Conservation (phyloP, 441 rosid genomes). For the Brassica balearica region DNA sequence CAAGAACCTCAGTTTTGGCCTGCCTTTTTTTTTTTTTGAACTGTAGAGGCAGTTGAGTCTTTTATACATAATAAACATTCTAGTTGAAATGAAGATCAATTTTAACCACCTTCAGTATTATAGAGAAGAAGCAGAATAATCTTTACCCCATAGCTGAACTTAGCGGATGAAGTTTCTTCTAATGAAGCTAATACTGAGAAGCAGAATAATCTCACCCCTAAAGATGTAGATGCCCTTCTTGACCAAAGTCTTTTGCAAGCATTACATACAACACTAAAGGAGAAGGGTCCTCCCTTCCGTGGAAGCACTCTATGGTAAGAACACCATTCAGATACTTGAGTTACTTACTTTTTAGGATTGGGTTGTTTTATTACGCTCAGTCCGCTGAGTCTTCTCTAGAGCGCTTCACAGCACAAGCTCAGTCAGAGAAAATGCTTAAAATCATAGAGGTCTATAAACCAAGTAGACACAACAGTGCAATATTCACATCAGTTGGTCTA, state of each 20-base stretch:
- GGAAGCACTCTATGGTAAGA: slow-evolving; percentile 91
- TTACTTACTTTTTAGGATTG: too few species aligned
- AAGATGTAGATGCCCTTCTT: slow-evolving; percentile 77
- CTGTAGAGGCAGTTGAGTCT: neutral
- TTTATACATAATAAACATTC: slow-evolving; percentile 29
- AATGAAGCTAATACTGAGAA: slow-evolving; percentile 55
- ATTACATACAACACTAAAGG: slow-evolving; percentile 77
- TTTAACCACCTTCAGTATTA: neutral
- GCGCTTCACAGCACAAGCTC: too few species aligned
- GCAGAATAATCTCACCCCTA: slow-evolving; percentile 53
- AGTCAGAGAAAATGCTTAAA: too few species aligned
- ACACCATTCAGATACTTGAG: too few species aligned
- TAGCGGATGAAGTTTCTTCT: slow-evolving; percentile 47
- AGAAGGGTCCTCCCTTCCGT: slow-evolving; percentile 47
- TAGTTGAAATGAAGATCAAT: slow-evolving; percentile 16
- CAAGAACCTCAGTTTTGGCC: slow-evolving; percentile 33
- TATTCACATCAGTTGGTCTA: too few species aligned
- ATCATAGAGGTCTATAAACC: too few species aligned
- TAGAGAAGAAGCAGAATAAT: neutral
- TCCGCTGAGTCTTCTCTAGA: too few species aligned
- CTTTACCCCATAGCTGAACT: slow-evolving; percentile 35
- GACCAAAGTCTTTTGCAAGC: slow-evolving; percentile 94
- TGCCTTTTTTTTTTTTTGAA: neutral
- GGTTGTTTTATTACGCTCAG: too few species aligned
- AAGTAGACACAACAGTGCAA: too few species aligned